Evolutionary conservation across 2,329 filamentous ascomycete genomes (phyloP), one percentile per base, ranked within the genome.

Genomic region (Aspergillus viridinutans): DNA sequence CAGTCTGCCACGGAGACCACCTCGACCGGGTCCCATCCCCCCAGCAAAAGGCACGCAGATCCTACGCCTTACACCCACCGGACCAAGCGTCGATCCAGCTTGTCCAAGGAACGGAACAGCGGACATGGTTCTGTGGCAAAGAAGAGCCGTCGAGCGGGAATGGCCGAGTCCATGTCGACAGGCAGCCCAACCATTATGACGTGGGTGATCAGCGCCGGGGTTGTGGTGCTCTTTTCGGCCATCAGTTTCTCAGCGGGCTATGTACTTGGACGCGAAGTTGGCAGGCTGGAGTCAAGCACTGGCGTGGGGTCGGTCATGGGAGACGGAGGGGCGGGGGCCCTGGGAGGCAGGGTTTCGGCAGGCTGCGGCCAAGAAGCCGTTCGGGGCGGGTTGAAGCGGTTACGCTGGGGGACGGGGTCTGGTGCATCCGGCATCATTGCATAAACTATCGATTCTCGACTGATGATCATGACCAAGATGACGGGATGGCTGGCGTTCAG

Each of bases 161-260:
- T 70, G 42, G 56, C 67, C 2, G 71, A 76, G 20, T 64, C 69
- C 5, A 64, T 69, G 3, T 61, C 70, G 1, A 53, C 71, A 6
- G 77, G 84, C 56, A 82, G 78, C 32, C 85, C 85, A 0, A 87
- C 85, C 0, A 73, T 87, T 8, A 80, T 87, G 62, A 86, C 85
- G 0, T 88, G 85, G 85, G 82, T 87, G 4, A 81, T 87, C 49
- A 85, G 83, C 50, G 85, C 85, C 0, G 84, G 85, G 2, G 84
- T 87, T 20, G 83, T 87, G 1, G 83, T 87, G 2, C 76, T 87
- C 0, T 81, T 87, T 55, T 85, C 82, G 17, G 85, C 85, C 2
- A 80, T 87, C 59, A 85, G 83, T 63, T 88, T 87, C 69, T 83
- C 83, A 0, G 85, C 85, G 3, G 85, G 85, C 1, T 87, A 87